Conservation (phyloP, 2,329 filamentous ascomycete genomes). For the Microascus cirrosus region DNA sequence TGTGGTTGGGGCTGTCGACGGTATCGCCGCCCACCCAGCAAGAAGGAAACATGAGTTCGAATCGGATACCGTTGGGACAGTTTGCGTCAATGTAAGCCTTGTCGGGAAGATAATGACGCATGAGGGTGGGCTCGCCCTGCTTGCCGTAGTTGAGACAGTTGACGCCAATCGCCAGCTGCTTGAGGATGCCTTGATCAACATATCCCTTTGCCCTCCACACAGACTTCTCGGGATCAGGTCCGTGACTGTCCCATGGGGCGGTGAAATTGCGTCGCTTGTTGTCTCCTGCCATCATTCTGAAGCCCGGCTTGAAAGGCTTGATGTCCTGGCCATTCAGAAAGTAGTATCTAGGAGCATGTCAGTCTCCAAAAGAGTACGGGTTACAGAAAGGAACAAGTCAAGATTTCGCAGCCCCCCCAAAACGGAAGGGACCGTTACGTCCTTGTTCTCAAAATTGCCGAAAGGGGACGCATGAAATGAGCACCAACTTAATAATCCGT, state of each 20-base stretch:
- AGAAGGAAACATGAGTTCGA: conserved; percentile 80
- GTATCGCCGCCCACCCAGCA: conserved; percentile 75
- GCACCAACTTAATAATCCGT: neutral
- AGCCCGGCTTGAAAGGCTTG: conserved; percentile 62
- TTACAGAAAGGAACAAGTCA: too few relatives aligned
- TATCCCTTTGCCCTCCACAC: conserved; percentile 53
- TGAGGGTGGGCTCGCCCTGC: conserved; percentile 59
- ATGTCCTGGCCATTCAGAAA: conserved; percentile 58
- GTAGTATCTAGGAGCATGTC: conserved; percentile 56
- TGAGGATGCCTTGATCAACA: conserved; percentile 55
- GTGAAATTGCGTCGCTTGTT: conserved; percentile 58
- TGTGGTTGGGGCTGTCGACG: conserved; percentile 41
- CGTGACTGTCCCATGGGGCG: conserved; percentile 53
- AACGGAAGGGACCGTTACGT: too few relatives aligned
- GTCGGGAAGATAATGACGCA: conserved; percentile 70
- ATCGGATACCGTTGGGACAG: conserved; percentile 69
- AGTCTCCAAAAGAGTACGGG: neutral
- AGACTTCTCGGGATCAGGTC: conserved; percentile 55
- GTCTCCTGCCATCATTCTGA: conserved; percentile 75
- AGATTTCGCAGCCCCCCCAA: too few relatives aligned
- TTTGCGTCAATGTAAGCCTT: conserved; percentile 71
- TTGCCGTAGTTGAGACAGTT: conserved; percentile 81
- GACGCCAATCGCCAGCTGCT: conserved; percentile 79
- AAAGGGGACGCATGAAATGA: too few relatives aligned
- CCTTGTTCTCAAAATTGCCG: too few relatives aligned